Percentiles rank a stretch among this genome's conserved stretches.
Evolutionary conservation across 2,329 filamentous ascomycete species (phyloP).

Genomic region (Ophiostoma populinum): DNA sequence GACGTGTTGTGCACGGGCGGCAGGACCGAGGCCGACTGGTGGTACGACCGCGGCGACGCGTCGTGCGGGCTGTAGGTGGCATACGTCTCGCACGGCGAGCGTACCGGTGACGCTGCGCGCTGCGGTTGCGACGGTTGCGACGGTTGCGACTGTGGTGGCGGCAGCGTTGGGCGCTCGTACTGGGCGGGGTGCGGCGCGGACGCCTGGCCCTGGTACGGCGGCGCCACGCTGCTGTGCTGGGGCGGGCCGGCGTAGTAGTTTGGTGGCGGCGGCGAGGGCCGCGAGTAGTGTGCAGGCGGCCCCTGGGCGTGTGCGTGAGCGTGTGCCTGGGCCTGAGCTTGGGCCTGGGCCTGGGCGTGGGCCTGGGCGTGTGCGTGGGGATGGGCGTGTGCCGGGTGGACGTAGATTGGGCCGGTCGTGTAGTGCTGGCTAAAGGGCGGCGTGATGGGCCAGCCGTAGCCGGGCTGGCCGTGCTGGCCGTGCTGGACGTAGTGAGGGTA

Average conservation of each 20-base stretch:
- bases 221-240: not conserved
- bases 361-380: too few relatives aligned
- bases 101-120: too few relatives aligned
- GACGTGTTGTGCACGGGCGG: conserved; percentile 9
- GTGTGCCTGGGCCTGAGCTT: too few relatives aligned
- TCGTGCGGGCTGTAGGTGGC: too few relatives aligned
- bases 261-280: conserved; percentile 14
- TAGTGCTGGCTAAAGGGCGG: conserved; percentile 34
- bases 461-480: conserved; percentile 27
- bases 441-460: conserved; percentile 36
- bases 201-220: conserved; percentile 6
- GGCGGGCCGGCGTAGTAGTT: conserved; percentile 12
- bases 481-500: conserved; percentile 21
- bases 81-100: too few relatives aligned
- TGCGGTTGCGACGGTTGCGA: too few relatives aligned
- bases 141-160: conserved; percentile 7
- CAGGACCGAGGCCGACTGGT: conserved; percentile 7
- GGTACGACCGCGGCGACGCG: conserved; percentile 10
- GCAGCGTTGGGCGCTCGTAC: conserved; percentile 8
- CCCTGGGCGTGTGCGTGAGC: conserved; percentile 8
- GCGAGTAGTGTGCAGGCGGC: conserved; percentile 12
- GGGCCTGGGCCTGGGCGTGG: too few relatives aligned
- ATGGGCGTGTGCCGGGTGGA: too few relatives aligned
- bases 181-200: conserved; percentile 10
- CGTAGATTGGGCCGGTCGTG: conserved; percentile 21